Evolutionary conservation across 1,284 basidiomycete species (phyloP), one percentile per base, ranked within the genome.

Genomic region (Laetiporus sulphureus): DNA sequence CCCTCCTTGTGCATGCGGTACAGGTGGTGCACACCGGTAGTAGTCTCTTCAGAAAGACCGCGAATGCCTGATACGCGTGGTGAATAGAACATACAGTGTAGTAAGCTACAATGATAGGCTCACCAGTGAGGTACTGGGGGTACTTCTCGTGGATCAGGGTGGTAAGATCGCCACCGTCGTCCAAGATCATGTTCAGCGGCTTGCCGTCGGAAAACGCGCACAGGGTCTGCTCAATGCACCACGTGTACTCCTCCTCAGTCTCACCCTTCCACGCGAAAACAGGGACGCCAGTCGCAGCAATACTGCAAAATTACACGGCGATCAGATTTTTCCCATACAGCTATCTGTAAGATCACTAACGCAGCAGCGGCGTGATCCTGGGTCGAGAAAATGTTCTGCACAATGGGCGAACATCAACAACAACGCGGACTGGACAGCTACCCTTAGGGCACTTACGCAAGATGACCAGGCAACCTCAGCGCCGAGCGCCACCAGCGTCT

Each of bases 241-340:
- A 99, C 54, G 72, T 66, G 74, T 98, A 99, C 68, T 99, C 95
- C 69, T 98, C 95, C 67, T 99, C 96, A 45, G 94, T 96, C 76
- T 99, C 95, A 48, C 96, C 96, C 76, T 99, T 99, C 95, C 95
- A 99, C 50, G 95, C 96, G 63, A 84, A 99, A 61, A 99, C 95
- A 55, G 95, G 95, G 43, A 99, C 90, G 57, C 95, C 95, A 49
- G 96, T 96, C 20, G 94, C 95, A 50, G 95, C 95, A 56, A 99
- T 98, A 56, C 85, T 85, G 36, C 44, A 30, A n/a, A n/a, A n/a
- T n/a, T n/a, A n/a, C n/a, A n/a, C n/a, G n/a, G 32, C 33, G 13
- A 31, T 36, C 12, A 32, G 19, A 15, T n/a, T 31, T 16, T 37
- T 36, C 36, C 29, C 40, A 21, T 13, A 24, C 24, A 42, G 33